A percentile compares a stretch with the other conserved stretches of the same genome.
phyloP scores from a whole-genome alignment of 805 yeast species.

The Cyberlindnera veronae region DNA sequence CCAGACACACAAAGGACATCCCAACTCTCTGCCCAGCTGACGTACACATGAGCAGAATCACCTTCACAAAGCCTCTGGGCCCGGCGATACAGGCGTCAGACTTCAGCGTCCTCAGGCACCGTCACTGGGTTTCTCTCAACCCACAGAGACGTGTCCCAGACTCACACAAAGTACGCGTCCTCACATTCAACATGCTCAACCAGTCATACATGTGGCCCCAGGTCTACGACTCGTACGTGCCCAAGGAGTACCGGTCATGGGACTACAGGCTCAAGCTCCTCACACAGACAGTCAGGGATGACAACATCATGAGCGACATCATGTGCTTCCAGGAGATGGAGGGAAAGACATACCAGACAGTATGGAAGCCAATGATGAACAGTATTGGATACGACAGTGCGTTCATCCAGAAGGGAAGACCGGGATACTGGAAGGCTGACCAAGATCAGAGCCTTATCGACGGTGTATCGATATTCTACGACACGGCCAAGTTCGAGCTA shows the following conservation, averaged over 20 bases:
- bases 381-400: slow-evolving; percentile 41
- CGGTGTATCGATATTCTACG: slow-evolving; percentile 56
- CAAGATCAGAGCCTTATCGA: slow-evolving; percentile 42
- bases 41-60: neutral
- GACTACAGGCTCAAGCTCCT: slow-evolving; percentile 42
- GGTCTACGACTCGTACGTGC: slow-evolving; percentile 49
- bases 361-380: slow-evolving; percentile 36
- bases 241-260: slow-evolving; percentile 47
- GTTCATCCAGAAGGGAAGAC: slow-evolving; percentile 48
- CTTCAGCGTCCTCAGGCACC: slow-evolving; percentile 14
- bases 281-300: slow-evolving; percentile 32
- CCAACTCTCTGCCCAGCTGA: too few relatives aligned
- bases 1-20: neutral
- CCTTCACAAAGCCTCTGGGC: neutral
- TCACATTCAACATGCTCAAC: slow-evolving; percentile 46
- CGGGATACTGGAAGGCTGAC: slow-evolving; percentile 49
- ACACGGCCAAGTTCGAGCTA: slow-evolving; percentile 43
- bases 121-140: slow-evolving; percentile 19
- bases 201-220: slow-evolving; percentile 59
- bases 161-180: slow-evolving; percentile 27
- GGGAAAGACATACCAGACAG: slow-evolving; percentile 34
- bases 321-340: slow-evolving; percentile 61
- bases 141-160: neutral
- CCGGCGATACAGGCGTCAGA: neutral
- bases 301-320: slow-evolving; percentile 42